Evolutionary conservation across 306 rosid genomes (phyloP), one percentile per base, ranked within the genome.

Genomic region (Gleditsia sinensis): DNA sequence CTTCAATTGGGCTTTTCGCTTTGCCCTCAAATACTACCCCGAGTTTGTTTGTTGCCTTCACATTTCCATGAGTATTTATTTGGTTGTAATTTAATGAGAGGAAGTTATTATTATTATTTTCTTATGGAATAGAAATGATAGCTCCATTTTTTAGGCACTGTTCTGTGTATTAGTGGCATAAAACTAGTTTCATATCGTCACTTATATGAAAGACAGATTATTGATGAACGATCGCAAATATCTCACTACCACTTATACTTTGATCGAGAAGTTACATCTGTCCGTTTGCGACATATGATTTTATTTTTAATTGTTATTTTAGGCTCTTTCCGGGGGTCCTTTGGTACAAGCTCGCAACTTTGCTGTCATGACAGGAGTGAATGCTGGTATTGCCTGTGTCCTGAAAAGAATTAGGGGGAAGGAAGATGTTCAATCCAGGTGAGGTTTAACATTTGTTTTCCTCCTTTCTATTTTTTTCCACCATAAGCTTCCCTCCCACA

Each of bases 241-340:
- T 61, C 28, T 34, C 9, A 19, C 28, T 9, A 27, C 45, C 10
- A 25, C 24, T 11, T 16, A 46, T 28, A 1, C 5, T 14, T 32
- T 30, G 43, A 43, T 59, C 2, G 20, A n/a, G 33, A 33, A 34
- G 62, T 24, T 63, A 6, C 45, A 21, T 72, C 43, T n/a, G 13
- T 58, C 40, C 67, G 58, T 62, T 3, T 57, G 0, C 28, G 24
- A 30, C 6, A 7, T n/a, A n/a, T 23, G 24, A 14, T 60, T 76
- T 76, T n/a, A n/a, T 71, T n/a, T 60, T 77, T 33, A 53, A 55
- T 12, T 7, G n/a, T 3, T 32, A 32, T 46, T 70, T 5, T 39
- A 95, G 99, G 97, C 96, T 72, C 93, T 95, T 51, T 76, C 96
- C 36, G 99, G 99, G 19, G 99, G 99, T 62, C 98, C 98, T 13